Evolutionary conservation across 208 protist species (phyloP).

Genomic region (Lotmaria passim): DNA sequence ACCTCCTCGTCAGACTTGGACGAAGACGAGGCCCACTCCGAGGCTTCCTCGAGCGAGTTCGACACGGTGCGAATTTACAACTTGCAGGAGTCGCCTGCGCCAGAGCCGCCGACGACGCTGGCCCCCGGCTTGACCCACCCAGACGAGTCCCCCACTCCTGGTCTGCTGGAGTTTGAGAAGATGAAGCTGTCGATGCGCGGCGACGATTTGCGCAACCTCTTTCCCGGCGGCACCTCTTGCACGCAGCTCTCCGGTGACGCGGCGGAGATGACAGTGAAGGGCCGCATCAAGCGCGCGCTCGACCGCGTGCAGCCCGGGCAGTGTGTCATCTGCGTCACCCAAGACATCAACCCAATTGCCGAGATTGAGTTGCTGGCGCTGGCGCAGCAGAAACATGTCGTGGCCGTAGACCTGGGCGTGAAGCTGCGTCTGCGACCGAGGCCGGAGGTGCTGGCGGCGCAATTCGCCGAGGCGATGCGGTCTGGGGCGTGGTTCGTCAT

Average conservation of each 20-base stretch:
- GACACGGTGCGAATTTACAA: slow-evolving; percentile 45
- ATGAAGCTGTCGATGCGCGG: slow-evolving; percentile 51
- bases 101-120: slow-evolving; percentile 9
- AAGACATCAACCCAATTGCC: slow-evolving; percentile 82
- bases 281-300: slow-evolving; percentile 49
- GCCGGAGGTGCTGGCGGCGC: slow-evolving; percentile 51
- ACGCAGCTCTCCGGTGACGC: slow-evolving; percentile 11
- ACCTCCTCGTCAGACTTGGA: slow-evolving; percentile 24
- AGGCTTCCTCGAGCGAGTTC: slow-evolving; percentile 51
- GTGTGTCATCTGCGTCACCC: slow-evolving; percentile 76
- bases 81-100: slow-evolving; percentile 11
- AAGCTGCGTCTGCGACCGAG: slow-evolving; percentile 80
- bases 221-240: not conserved
- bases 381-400: slow-evolving; percentile 30
- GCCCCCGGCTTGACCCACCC: slow-evolving; percentile 3
- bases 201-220: slow-evolving; percentile 36
- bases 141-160: slow-evolving; percentile 30
- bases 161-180: slow-evolving; percentile 80
- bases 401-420: slow-evolving; percentile 67
- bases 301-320: slow-evolving; percentile 46
- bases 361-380: slow-evolving; percentile 83
- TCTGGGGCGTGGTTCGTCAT: slow-evolving; percentile 76
- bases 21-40: slow-evolving; percentile 32
- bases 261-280: slow-evolving; percentile 42
- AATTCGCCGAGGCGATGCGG: slow-evolving; percentile 71